Conservation (phyloP, 495 filamentous ascomycete genomes). For the Trichoderma orchidacearum region DNA sequence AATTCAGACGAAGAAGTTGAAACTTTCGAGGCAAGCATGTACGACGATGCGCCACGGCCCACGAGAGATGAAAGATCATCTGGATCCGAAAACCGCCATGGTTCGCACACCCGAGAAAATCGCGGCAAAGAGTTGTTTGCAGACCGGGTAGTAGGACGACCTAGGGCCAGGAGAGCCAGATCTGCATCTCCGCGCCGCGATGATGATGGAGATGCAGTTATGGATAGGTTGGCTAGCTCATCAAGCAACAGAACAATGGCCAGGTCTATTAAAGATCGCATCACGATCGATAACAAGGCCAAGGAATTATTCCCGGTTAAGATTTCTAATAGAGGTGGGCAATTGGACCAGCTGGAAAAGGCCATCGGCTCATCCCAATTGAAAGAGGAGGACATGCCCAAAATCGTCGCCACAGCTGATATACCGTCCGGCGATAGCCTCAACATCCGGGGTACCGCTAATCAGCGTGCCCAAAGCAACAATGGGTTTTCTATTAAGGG, state of each 20-base stretch:
- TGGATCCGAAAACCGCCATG: conserved; percentile 15
- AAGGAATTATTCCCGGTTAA: conserved; percentile 66
- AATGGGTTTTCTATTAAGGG: conserved; percentile 57
- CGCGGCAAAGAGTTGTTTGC: conserved; percentile 42
- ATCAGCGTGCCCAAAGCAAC: conserved; percentile 21
- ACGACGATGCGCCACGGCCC: conserved; percentile 47
- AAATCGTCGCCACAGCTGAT: neutral
- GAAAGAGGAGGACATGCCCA: conserved; percentile 2
- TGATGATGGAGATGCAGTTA: conserved; percentile 41
- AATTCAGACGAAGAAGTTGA: conserved; percentile 31
- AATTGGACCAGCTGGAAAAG: conserved; percentile 15
- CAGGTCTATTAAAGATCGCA: conserved; percentile 28
- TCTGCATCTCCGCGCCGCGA: conserved; percentile 59
- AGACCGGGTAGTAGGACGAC: conserved; percentile 7
- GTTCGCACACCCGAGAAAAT: conserved; percentile 13
- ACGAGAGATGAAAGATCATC: conserved; percentile 9
- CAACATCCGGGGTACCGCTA: conserved; percentile 49
- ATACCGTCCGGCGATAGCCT: conserved; percentile 18
- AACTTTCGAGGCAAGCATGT: conserved; percentile 58
- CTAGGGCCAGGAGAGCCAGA: conserved; percentile 36
- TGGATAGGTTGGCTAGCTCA: conserved; percentile 18
- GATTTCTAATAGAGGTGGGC: conserved; percentile 17
- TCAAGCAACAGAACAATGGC: conserved; percentile 30
- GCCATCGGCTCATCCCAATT: neutral
- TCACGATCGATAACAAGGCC: conserved; percentile 14